Base-by-base conservation (phyloP, 192 early-diverging fungal species). In the Coemansia brasiliensis region DNA sequence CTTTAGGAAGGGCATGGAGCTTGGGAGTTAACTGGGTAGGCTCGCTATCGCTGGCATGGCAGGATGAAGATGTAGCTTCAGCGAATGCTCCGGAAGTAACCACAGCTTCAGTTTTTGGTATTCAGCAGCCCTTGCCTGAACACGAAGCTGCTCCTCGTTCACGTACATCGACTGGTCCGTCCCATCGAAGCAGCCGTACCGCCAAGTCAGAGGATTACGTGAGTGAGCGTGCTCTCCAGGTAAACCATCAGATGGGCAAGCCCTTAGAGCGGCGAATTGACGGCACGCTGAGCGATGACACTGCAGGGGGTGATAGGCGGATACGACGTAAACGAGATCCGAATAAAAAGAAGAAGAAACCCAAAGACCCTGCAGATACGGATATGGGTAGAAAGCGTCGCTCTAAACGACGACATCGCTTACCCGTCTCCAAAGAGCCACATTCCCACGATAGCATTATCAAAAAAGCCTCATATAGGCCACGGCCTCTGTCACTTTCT, bases 1-100 rank as follows among this genome's bases (percentile, higher is more conserved):
- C 67, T 4, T 40, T 78, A 42, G 60, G 46, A 39, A 58, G 49
- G 5, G 74, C 57, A 1, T 78, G 74, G 74, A 55, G 41, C 10
- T 37, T 59, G 3, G 74, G 63, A 3, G 39, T 78, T n/a, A 57
- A 57, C 5, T 67, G 46, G 25, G 60, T 78, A 1, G 74, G 74
- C 17, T 62, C 64, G 9, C 16, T 78, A 17, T 78, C 74, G 2
- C 59, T 78, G 1, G 74, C 65, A 3, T 78, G 74, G 74, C 58
- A 71, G n/a, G 46, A 52, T 39, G 64, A 70, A 17, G 37, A 43
- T 10, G 32, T 48, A 11, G 52, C 51, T 6, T 29, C 4, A 17
- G 39, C 42, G n/a, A 18, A 17, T 11, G 26, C 39, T 13, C 48
- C 25, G 20, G 45, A 18, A 43, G 22, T n/a, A 45, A 63, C 3